A percentile compares a stretch with the other conserved stretches of the same genome.
Conservation (phyloP, 2,329 filamentous ascomycete species). For the Bipolaris bicolor region DNA sequence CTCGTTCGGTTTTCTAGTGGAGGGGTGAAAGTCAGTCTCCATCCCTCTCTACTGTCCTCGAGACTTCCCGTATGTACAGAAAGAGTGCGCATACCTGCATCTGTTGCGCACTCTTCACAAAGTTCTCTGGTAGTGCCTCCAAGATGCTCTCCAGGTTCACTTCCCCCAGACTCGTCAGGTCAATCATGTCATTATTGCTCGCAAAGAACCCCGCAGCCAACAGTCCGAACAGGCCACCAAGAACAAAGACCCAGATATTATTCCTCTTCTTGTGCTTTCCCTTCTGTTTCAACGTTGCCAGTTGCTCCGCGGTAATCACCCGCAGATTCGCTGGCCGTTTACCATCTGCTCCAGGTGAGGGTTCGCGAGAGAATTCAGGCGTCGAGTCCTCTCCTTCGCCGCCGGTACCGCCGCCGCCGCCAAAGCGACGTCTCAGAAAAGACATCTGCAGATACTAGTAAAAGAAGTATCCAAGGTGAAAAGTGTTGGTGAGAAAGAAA, state of each 20-base stretch:
- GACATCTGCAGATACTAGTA: slow-evolving; percentile 36
- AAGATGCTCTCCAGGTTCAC: slow-evolving; percentile 83
- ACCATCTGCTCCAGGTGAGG: slow-evolving; percentile 40
- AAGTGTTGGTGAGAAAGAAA: neutral
- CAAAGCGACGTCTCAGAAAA: slow-evolving; percentile 47
- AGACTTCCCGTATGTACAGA: neutral
- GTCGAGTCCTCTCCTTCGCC: slow-evolving; percentile 30
- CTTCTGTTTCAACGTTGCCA: slow-evolving; percentile 56
- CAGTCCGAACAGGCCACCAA: slow-evolving; percentile 90
- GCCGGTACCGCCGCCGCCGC: slow-evolving; percentile 30
- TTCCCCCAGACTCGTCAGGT: slow-evolving; percentile 73
- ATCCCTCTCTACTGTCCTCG: neutral
- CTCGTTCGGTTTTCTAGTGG: slow-evolving; percentile 78
- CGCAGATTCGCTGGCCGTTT: slow-evolving; percentile 54
- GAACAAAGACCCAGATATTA: slow-evolving; percentile 80
- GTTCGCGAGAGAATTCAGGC: slow-evolving; percentile 48
- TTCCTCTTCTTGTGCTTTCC: slow-evolving; percentile 66
- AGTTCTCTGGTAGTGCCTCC: slow-evolving; percentile 84
- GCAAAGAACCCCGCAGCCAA: slow-evolving; percentile 90
- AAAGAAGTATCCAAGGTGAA: neutral
- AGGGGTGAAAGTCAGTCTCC: slow-evolving; percentile 33
- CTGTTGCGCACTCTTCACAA: slow-evolving; percentile 85
- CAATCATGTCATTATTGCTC: slow-evolving; percentile 85
- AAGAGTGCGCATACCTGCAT: slow-evolving; percentile 68
- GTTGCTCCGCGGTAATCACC: slow-evolving; percentile 59